Evolutionary conservation across 2,329 filamentous ascomycete species (phyloP).

Genomic region (Penicillium sp.): DNA sequence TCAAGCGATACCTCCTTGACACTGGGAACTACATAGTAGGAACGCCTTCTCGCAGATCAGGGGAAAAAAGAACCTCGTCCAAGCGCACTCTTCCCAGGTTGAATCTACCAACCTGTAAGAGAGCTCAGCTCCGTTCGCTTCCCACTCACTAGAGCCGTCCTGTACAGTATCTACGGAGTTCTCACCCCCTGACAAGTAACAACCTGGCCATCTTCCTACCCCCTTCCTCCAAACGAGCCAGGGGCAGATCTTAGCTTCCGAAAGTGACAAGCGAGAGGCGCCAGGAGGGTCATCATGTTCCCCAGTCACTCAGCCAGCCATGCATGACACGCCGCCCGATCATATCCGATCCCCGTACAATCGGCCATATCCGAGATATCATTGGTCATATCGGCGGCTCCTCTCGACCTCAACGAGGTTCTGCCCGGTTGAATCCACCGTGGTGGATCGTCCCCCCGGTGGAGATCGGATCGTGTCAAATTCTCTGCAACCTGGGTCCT

Average conservation of each 20-base stretch:
- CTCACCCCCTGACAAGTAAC: neutral
- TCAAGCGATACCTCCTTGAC: neutral
- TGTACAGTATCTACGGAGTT: neutral
- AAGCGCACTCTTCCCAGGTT: neutral
- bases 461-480: slow-evolving; percentile 34
- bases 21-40: neutral
- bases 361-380: slow-evolving; percentile 14
- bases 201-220: neutral
- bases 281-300: slow-evolving; percentile 20
- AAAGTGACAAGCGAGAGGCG: slow-evolving; percentile 30
- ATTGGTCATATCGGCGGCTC: slow-evolving; percentile 29
- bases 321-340: slow-evolving; percentile 32
- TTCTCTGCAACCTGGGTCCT: slow-evolving; percentile 17
- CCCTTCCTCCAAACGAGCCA: slow-evolving; percentile 18
- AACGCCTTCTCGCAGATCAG: slow-evolving; percentile 10
- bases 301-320: slow-evolving; percentile 32
- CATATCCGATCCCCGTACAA: slow-evolving; percentile 23
- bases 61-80: slow-evolving; percentile 3
- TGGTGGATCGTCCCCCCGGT: slow-evolving; percentile 14
- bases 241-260: slow-evolving; percentile 27
- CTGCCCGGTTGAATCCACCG: slow-evolving; percentile 3
- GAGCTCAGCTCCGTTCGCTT: neutral
- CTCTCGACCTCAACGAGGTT: slow-evolving; percentile 1
- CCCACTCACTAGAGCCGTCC: neutral
- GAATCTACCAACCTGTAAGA: neutral